Evolutionary conservation across 208 protist genomes (phyloP), one percentile per base, ranked within the genome.

Genomic region (Novymonas esmeraldas): DNA sequence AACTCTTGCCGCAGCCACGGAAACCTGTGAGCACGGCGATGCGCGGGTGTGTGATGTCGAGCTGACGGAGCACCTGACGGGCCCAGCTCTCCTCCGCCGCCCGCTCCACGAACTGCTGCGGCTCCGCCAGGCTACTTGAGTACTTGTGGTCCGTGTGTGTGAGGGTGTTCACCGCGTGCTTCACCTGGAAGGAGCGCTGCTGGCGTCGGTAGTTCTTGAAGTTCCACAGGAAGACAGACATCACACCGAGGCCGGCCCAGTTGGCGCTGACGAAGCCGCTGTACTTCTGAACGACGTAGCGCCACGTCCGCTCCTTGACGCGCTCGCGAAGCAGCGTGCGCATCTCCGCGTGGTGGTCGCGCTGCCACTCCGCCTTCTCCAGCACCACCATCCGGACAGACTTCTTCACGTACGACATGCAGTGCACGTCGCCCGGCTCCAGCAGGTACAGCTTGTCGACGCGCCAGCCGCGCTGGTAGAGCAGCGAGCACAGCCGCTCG

Each of bases 201-300:
- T 82, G 74, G 5, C 77, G 74, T 48, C 77, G 59, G 39, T 76
- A 92, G 65, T 85, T 89, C 38, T 84, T 87, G 58, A 83, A 87
- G 67, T 87, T 81, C 85, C 85, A 92, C 20, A 85, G 51, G 44
- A 92, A 89, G 7, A 92, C 80, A 9, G 82, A 89, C 42, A 87
- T 44, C 54, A 89, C 85, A 18, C 82, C 82, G 6, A 92, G 57
- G 10, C 57, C 82, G 2, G 85, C 82, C 68, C 78, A 84, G 58
- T 79, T 85, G 16, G 85, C 85, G 63, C 82, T 89, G 46, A 87
- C 70, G 26, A 92, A 84, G 65, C 85, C 82, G 57, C 79, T 85
- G 73, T 79, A 92, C 72, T 89, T 92, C 29, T 84, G 76, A 45
- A 89, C 68, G 28, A 92, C 77, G 72, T 92, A 92, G 16, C 82